Evolutionary conservation across 352 stramenopile genomes (phyloP).

Genomic region (Phytophthora ramorum): DNA sequence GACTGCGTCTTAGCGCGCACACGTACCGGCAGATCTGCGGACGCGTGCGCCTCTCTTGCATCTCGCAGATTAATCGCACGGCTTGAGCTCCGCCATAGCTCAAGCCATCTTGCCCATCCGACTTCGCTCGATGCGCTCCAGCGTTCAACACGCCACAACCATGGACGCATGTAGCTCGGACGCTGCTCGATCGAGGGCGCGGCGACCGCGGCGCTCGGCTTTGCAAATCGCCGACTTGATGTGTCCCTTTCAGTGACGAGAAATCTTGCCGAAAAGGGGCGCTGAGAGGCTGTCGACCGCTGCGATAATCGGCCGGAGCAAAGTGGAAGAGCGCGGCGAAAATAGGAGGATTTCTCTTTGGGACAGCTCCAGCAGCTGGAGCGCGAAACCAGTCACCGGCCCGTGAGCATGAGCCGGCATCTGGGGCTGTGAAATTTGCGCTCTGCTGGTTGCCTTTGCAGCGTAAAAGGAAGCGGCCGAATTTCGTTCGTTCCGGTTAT

Average conservation of each 20-base stretch:
- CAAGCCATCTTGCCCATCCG: conserved; percentile 5
- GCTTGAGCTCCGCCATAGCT: conserved; percentile 15
- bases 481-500: conserved; percentile 24
- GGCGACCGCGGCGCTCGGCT: conserved; percentile 2
- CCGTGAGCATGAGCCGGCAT: not conserved
- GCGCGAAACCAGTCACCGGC: conserved; percentile 6
- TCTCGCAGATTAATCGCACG: conserved; percentile 16
- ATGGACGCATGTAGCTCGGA: conserved; percentile 2
- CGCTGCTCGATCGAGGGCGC: not conserved
- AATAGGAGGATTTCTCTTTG: conserved; percentile 13
- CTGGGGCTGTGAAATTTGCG: not conserved
- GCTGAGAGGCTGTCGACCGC: not conserved
- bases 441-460: not conserved
- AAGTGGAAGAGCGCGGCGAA: not conserved
- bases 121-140: not conserved
- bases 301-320: not conserved
- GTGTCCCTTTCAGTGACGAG: conserved; percentile 17
- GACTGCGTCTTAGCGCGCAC: conserved; percentile 18
- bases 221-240: conserved; percentile 41
- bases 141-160: conserved; percentile 16
- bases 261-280: conserved; percentile 6
- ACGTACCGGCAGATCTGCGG: conserved; percentile 24
- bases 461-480: conserved; percentile 13
- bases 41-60: not conserved
- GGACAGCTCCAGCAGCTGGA: conserved; percentile 29